Conservation (phyloP, 2,329 filamentous ascomycete genomes). For the Pyrenophora graminea region DNA sequence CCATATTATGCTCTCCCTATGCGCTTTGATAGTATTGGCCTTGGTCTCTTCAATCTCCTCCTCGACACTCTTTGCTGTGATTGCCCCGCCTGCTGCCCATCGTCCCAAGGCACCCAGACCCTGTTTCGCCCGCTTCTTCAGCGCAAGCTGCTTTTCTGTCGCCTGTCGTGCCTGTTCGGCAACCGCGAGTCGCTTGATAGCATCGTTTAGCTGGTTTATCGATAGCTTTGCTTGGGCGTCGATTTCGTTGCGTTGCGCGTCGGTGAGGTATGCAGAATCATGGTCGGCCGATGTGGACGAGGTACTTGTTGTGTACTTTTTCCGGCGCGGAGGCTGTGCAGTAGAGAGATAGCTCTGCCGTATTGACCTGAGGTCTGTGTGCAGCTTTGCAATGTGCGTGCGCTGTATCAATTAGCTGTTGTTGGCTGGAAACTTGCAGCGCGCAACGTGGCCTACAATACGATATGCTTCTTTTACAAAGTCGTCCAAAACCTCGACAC, state of each 20-base stretch:
- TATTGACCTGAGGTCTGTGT: slow-evolving; percentile 78
- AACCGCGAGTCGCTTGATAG: slow-evolving; percentile 77
- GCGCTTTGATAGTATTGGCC: slow-evolving; percentile 67
- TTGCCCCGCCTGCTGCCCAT: slow-evolving; percentile 64
- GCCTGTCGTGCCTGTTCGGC: slow-evolving; percentile 82
- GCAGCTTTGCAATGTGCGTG: slow-evolving; percentile 78
- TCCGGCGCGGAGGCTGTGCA: slow-evolving; percentile 62
- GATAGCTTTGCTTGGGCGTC: slow-evolving; percentile 85
- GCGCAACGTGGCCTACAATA: slow-evolving; percentile 66
- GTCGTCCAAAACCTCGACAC: slow-evolving; percentile 65
- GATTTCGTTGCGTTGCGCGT: slow-evolving; percentile 81
- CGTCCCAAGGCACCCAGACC: slow-evolving; percentile 70
- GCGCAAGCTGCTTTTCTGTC: slow-evolving; percentile 70
- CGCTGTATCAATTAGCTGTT: slow-evolving; percentile 62
- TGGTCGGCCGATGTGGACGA: slow-evolving; percentile 47
- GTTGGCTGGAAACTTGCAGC: slow-evolving; percentile 6
- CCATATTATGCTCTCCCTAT: slow-evolving; percentile 83
- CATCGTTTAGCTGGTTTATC: slow-evolving; percentile 80
- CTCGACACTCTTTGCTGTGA: slow-evolving; percentile 62
- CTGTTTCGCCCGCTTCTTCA: slow-evolving; percentile 67
- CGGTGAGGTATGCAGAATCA: slow-evolving; percentile 66
- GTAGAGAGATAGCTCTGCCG: slow-evolving; percentile 91
- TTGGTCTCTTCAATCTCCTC: slow-evolving; percentile 73
- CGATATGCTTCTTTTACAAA: slow-evolving; percentile 93
- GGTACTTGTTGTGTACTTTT: slow-evolving; percentile 50